A percentile compares a stretch with the other conserved stretches of the same genome.
Conservation (phyloP, 257 asterid species). For the Vinca minor region DNA sequence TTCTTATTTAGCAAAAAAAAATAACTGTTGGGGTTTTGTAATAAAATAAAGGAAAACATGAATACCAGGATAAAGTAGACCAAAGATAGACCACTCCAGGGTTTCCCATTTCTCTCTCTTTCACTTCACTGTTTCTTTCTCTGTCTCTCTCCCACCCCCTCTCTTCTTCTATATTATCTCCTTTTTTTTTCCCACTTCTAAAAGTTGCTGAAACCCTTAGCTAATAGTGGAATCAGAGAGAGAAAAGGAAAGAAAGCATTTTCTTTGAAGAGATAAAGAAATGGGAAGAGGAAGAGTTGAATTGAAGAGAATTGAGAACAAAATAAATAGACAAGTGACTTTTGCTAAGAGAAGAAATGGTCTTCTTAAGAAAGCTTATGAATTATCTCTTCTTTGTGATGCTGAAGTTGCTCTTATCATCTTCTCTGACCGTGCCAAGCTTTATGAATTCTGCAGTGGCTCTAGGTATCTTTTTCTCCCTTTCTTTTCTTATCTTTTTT, state of each 20-base stretch:
- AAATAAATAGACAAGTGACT: slow-evolving; percentile 34
- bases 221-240: slow-evolving; percentile 16
- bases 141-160: too few species aligned
- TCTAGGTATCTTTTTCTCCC: slow-evolving; percentile 18
- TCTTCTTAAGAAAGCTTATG: slow-evolving; percentile 30
- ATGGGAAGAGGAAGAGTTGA: slow-evolving; percentile 24
- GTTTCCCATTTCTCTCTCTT: slow-evolving; percentile 21
- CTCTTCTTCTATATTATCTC: neutral
- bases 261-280: too few species aligned
- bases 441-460: slow-evolving; percentile 32
- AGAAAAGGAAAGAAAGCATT: neutral
- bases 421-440: slow-evolving; percentile 31
- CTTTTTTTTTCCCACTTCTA: slow-evolving; percentile 15
- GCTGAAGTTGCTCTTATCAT: slow-evolving; percentile 35
- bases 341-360: slow-evolving; percentile 41
- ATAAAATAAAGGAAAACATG: neutral
- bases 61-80: slow-evolving; percentile 11
- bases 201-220: slow-evolving; percentile 16
- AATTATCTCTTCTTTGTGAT: slow-evolving; percentile 30
- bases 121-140: neutral
- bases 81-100: slow-evolving; percentile 23
- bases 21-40: too few species aligned
- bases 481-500: neutral
- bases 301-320: slow-evolving; percentile 32
- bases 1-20: too few species aligned